These are phyloP conservation scores for Colletotrichum karsti DNA, from an alignment of 2,329 filamentous ascomycete genomes.

Conservation along the genomic window DNA sequence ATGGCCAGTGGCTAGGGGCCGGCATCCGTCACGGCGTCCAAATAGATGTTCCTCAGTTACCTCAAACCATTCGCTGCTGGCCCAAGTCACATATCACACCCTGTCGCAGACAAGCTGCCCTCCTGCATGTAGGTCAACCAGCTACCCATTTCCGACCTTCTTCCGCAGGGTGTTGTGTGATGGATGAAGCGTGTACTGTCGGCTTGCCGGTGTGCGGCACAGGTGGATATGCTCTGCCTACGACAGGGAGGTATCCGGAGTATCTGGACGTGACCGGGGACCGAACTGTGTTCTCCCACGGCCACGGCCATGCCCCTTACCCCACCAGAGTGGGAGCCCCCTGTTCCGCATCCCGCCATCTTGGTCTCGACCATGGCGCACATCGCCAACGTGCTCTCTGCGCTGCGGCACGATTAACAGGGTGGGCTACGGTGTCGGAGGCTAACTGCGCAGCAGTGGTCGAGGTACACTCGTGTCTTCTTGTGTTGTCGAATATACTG, in stretches of 20 bases:
- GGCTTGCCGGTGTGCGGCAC: neutral
- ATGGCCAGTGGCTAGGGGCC: too few species aligned
- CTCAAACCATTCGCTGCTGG: too few species aligned
- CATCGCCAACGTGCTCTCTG: neutral
- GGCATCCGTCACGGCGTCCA: too few species aligned
- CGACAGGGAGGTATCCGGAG: neutral
- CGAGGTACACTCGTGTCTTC: too few species aligned
- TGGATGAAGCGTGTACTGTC: neutral
- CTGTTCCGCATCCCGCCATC: neutral
- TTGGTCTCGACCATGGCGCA: neutral
- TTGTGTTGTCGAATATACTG: too few species aligned
- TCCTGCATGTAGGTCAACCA: too few species aligned
- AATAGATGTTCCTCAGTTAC: too few species aligned
- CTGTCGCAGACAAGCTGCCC: too few species aligned
- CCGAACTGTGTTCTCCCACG: conserved; percentile 5
- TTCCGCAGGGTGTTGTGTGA: neutral
- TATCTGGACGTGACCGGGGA: neutral
- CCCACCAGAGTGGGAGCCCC: neutral
- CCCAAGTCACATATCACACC: too few species aligned
- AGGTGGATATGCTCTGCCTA: neutral
- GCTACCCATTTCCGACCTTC: too few species aligned
- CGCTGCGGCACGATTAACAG: neutral
- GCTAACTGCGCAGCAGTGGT: too few species aligned
- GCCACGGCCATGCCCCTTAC: conserved; percentile 4
- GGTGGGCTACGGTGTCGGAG: neutral